phyloP scores from a whole-genome alignment of 2,329 filamentous ascomycete genomes.

The Trichothecium roseum region DNA sequence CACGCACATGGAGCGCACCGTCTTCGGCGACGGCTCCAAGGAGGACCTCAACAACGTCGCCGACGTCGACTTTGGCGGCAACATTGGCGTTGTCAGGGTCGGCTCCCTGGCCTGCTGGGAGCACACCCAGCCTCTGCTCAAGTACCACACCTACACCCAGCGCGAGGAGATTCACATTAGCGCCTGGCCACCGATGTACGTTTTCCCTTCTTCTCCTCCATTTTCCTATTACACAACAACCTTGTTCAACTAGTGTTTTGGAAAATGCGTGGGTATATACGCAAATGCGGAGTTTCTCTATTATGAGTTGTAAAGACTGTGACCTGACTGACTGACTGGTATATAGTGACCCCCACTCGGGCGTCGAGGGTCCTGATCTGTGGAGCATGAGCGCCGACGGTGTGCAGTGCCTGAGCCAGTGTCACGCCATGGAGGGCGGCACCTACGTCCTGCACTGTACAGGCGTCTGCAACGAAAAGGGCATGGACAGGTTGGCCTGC shows the following conservation, averaged over 20 bases:
- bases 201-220: too few species aligned
- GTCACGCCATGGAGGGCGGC: slow-evolving; percentile 45
- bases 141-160: slow-evolving; percentile 32
- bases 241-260: too few species aligned
- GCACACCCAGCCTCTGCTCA: slow-evolving; percentile 38
- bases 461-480: slow-evolving; percentile 25
- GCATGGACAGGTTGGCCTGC: slow-evolving; percentile 29
- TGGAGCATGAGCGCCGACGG: slow-evolving; percentile 22
- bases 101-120: slow-evolving; percentile 39
- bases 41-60: slow-evolving; percentile 28
- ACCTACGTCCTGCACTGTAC: slow-evolving; percentile 36
- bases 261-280: too few species aligned
- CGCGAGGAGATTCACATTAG: slow-evolving; percentile 36
- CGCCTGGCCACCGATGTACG: slow-evolving; percentile 32
- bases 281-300: too few species aligned
- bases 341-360: slow-evolving; percentile 11
- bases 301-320: too few species aligned
- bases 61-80: slow-evolving; percentile 22
- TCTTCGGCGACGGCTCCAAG: slow-evolving; percentile 36
- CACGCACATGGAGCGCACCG: slow-evolving; percentile 39
- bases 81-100: slow-evolving; percentile 20
- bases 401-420: slow-evolving; percentile 31
- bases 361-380: slow-evolving; percentile 11
- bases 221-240: too few species aligned
- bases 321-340: too few species aligned